Evolutionary conservation across 108 stramenopile genomes (phyloP), one percentile per base, ranked within the genome.

Genomic region (Fistulifera pelliculosa): DNA sequence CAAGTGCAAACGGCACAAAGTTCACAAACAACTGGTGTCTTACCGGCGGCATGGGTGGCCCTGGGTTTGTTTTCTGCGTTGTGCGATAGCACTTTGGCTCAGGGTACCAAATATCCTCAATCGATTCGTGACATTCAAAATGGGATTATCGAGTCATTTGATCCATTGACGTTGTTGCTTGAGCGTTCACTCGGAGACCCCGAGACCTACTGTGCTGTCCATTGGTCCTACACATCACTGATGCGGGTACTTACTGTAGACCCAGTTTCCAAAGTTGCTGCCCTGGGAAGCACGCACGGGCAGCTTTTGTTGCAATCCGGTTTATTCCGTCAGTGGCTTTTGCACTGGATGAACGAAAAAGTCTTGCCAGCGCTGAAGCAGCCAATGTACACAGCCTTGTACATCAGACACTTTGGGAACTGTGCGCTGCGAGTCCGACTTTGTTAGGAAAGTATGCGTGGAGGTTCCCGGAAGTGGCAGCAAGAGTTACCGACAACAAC

Each of bases 361-460:
- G 16, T 45, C 3, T 5, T 8, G 44, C 3, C 16, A 11, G 11
- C 44, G 44, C 16, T 8, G 44, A 45, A 45, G 44, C 11, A 11
- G 16, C 6, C 11, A 4, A 45, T 45, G 44, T 45, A 17, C 31
- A 35, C 31, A 35, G 31, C 6, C 31, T 35, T 3, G 11, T 45
- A 6, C 44, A 59, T 43, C 42, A 45, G n/a, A 44, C 21, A 19
- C 12, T 66, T 0, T 41, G 16, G 15, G 21, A 50, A 1, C 51
- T 66, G 52, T 60, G 38, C 25, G 11, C 53, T 0, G 38, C 24
- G 25, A 24, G 40, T 26, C 48, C 56, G 7, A 35, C 39, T 4
- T n/a, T 60, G n/a, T 28, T 67, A 1, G 66, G 66, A 27, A 67
- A 67, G 59, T 67, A 67, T 54, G 66, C 66, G 2, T 67, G 58